Percentiles rank a stretch among this genome's conserved stretches.
These are phyloP conservation scores for Neurospora intermedia DNA, from an alignment of 495 filamentous ascomycete species.

Conservation along the genomic window DNA sequence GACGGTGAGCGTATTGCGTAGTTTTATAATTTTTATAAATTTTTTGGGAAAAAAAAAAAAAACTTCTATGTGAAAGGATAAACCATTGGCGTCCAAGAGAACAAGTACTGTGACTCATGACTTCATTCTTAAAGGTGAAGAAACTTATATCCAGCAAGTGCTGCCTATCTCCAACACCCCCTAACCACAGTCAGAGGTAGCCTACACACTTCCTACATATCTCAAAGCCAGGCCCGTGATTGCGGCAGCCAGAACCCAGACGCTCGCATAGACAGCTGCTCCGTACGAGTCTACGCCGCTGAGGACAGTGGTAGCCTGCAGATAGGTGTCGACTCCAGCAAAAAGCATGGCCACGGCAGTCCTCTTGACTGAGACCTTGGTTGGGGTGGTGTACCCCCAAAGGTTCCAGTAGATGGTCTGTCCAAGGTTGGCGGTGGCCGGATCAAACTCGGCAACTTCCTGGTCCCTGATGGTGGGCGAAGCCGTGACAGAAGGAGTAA, in stretches of 20 bases:
- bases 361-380: conserved; percentile 53
- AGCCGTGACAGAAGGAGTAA: conserved; percentile 53
- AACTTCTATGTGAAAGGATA: background rate
- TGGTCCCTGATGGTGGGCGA: conserved; percentile 28
- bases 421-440: conserved; percentile 39
- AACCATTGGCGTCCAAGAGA: background rate
- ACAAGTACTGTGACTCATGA: background rate
- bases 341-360: conserved; percentile 49
- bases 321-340: conserved; percentile 49
- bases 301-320: conserved; percentile 51
- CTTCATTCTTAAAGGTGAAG: background rate
- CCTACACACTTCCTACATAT: conserved; percentile 19
- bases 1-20: background rate
- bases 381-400: conserved; percentile 50
- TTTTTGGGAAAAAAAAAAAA: background rate
- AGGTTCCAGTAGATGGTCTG: conserved; percentile 53
- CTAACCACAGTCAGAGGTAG: background rate
- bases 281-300: conserved; percentile 57
- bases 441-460: conserved; percentile 35
- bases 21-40: background rate
- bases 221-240: conserved; percentile 47
- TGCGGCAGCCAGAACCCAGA: conserved; percentile 56
- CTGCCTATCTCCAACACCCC: background rate
- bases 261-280: conserved; percentile 53
- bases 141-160: background rate